These are phyloP conservation scores for Diplocarpon rosae DNA, from an alignment of 2,329 filamentous ascomycete genomes.

Conservation along the genomic window DNA sequence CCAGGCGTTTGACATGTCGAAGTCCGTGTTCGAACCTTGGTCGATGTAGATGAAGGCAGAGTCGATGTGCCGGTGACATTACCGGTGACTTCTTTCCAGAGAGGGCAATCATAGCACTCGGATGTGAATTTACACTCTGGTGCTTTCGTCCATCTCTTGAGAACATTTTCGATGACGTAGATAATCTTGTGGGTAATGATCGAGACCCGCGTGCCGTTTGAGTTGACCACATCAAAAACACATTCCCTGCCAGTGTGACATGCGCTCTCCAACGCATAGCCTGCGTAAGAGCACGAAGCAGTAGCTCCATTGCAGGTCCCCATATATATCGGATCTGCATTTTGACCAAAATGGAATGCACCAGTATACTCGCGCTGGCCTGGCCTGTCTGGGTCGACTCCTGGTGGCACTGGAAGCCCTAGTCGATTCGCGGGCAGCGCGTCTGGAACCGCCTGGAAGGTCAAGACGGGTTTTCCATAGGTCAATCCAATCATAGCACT, in stretches of 20 bases:
- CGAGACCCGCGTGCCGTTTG: conserved; percentile 85
- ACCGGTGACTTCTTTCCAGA: conserved; percentile 69
- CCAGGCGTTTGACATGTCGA: conserved; percentile 84
- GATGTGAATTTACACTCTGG: conserved; percentile 65
- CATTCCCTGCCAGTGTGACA: conserved; percentile 87
- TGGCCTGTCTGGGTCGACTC: conserved; percentile 57
- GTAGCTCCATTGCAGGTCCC: conserved; percentile 86
- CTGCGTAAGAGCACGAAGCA: conserved; percentile 80
- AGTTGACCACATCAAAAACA: conserved; percentile 81
- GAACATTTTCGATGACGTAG: conserved; percentile 76
- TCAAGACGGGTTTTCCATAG: conserved; percentile 81
- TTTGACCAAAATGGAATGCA: conserved; percentile 86
- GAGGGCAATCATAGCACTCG: conserved; percentile 79
- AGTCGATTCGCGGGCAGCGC: conserved; percentile 76
- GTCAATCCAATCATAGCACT: conserved; percentile 82
- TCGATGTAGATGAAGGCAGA: conserved; percentile 46
- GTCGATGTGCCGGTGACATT: conserved; percentile 74
- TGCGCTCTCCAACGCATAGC: conserved; percentile 86
- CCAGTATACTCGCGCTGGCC: conserved; percentile 66
- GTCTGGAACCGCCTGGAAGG: conserved; percentile 87
- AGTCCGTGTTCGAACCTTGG: conserved; percentile 59
- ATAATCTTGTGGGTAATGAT: conserved; percentile 87
- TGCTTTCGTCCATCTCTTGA: conserved; percentile 71
- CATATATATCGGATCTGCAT: conserved; percentile 89
- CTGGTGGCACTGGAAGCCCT: conserved; percentile 76